Percentiles rank a stretch among this genome's conserved stretches.
These are phyloP conservation scores for Mortierella sp. DNA, from an alignment of 371 early-diverging fungal genomes.

Conservation along the genomic window DNA sequence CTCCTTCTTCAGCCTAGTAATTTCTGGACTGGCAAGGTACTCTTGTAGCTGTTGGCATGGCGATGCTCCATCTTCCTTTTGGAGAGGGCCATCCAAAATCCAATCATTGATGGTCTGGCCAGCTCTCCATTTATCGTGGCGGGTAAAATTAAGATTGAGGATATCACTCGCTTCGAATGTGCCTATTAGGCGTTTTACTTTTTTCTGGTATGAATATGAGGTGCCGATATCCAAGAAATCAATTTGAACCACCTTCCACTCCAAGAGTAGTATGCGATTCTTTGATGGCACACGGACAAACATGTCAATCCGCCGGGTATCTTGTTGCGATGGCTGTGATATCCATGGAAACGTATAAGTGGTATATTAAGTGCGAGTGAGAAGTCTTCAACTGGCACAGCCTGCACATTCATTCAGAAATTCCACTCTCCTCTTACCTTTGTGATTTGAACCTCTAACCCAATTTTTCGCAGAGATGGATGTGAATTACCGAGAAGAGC, in stretches of 20 bases:
- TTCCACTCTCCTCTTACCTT: background rate
- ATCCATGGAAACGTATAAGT: background rate
- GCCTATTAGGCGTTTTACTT: background rate
- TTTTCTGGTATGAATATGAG: background rate
- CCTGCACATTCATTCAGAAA: background rate
- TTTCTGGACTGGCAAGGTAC: slow-evolving; percentile 3
- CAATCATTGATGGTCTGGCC: background rate
- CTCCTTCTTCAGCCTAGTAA: slow-evolving; percentile 15
- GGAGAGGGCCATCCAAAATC: background rate
- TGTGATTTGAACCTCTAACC: background rate
- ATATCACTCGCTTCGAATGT: background rate
- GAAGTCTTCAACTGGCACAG: too few relatives aligned
- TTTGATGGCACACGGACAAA: background rate
- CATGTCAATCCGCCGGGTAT: background rate
- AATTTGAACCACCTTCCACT: background rate
- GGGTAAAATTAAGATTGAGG: background rate
- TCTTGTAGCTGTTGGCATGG: background rate
- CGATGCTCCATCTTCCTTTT: background rate
- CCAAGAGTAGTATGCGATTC: background rate
- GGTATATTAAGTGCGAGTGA: too few relatives aligned
- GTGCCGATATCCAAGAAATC: background rate
- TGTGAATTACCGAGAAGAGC: background rate
- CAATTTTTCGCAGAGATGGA: background rate
- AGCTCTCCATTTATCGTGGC: background rate
- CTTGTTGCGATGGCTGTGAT: background rate